Evolutionary conservation across 495 filamentous ascomycete species (phyloP).

Genomic region (Penicillium ucsense): DNA sequence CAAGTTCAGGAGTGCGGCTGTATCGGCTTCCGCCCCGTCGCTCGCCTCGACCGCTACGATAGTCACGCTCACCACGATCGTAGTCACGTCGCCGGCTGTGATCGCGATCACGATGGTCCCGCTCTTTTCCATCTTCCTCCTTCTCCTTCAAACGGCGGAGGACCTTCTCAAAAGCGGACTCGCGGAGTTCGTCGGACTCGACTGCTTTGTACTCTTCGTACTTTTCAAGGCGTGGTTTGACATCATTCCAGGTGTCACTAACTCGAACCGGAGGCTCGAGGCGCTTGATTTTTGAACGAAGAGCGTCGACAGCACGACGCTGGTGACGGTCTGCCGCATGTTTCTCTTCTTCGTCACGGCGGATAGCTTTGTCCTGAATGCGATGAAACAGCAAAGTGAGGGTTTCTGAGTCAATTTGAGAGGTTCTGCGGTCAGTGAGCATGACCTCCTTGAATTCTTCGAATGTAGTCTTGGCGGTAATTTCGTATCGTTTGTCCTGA

Average conservation of each 20-base stretch:
- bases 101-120: constrained; percentile 46
- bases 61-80: constrained; percentile 40
- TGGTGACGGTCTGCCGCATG: constrained; percentile 75
- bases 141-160: constrained; percentile 84
- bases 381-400: constrained; percentile 72
- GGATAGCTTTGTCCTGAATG: constrained; percentile 69
- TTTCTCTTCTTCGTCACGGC: constrained; percentile 75
- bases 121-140: constrained; percentile 80
- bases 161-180: constrained; percentile 83
- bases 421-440: constrained; percentile 73
- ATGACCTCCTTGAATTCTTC: constrained; percentile 75
- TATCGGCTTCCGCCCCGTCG: constrained; percentile 49
- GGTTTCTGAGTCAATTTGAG: constrained; percentile 68
- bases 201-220: constrained; percentile 75
- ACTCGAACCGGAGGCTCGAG: constrained; percentile 74
- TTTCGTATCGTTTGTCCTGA: constrained; percentile 84
- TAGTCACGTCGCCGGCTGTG: constrained; percentile 42
- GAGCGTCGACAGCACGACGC: constrained; percentile 71
- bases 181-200: constrained; percentile 70
- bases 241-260: constrained; percentile 76
- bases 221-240: constrained; percentile 67
- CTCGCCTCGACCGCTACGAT: constrained; percentile 42
- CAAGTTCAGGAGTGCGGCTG: constrained; percentile 72
- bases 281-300: constrained; percentile 83
- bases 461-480: constrained; percentile 74